Evolutionary conservation across 495 filamentous ascomycete genomes (phyloP).

Genomic region (Penicillium paxilli): DNA sequence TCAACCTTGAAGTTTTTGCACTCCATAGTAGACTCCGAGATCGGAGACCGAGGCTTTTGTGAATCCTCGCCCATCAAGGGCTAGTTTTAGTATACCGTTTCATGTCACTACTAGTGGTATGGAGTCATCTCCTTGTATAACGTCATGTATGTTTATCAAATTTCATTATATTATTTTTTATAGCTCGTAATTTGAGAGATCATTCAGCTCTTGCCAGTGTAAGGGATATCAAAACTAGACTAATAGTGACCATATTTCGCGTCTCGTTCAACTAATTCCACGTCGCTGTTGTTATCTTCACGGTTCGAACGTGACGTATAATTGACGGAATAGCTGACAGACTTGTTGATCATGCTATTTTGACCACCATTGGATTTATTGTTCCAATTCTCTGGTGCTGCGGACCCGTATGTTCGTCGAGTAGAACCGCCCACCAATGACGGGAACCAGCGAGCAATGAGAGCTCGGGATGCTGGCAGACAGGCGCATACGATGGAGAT

Average conservation of each 20-base stretch:
- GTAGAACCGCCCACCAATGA: slow-evolving; percentile 5
- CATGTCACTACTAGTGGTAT: too few relatives aligned
- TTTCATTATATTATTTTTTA: background rate
- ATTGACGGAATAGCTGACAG: slow-evolving; percentile 19
- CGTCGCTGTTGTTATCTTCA: slow-evolving; percentile 4
- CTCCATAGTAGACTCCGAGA: too few relatives aligned
- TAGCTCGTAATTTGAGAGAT: background rate
- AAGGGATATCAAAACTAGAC: background rate
- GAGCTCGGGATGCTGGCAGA: slow-evolving; percentile 22
- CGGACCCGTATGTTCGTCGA: slow-evolving; percentile 7
- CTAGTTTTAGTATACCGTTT: too few relatives aligned
- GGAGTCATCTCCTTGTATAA: too few relatives aligned
- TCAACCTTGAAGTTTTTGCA: too few relatives aligned
- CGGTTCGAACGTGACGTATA: slow-evolving; percentile 6
- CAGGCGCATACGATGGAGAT: slow-evolving; percentile 34
- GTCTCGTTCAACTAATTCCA: slow-evolving; percentile 15
- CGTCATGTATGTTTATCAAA: background rate
- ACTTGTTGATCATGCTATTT: slow-evolving; percentile 18
- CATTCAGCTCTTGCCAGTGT: background rate
- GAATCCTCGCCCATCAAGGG: too few relatives aligned
- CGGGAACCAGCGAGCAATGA: slow-evolving; percentile 11
- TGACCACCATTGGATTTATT: background rate
- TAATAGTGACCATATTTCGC: background rate
- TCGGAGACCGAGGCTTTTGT: too few relatives aligned
- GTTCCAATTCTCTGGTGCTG: background rate